These are phyloP conservation scores for Xylaria sp. DNA, from an alignment of 2,329 filamentous ascomycete species.

Conservation along the genomic window DNA sequence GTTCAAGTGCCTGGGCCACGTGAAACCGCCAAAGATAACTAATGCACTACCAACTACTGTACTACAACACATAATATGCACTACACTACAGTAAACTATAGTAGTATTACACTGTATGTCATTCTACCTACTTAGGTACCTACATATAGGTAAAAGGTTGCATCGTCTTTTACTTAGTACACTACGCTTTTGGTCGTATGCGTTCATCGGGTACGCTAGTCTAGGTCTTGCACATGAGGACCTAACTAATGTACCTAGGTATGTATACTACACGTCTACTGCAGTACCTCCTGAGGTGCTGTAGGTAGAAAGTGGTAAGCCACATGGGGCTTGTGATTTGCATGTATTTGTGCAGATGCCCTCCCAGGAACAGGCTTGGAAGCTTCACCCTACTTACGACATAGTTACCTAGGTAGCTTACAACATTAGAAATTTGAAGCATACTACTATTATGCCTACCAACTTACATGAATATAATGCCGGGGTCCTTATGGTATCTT, in stretches of 20 bases:
- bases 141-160: too few species aligned
- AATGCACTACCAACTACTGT: too few species aligned
- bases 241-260: not conserved
- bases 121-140: too few species aligned
- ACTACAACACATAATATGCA: not conserved
- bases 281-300: not conserved
- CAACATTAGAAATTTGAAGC: too few species aligned
- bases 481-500: too few species aligned
- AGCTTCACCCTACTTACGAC: too few species aligned
- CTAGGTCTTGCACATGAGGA: not conserved
- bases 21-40: slow-evolving; percentile 1
- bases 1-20: not conserved
- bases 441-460: too few species aligned
- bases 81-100: not conserved
- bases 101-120: slow-evolving; percentile 7
- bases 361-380: too few species aligned
- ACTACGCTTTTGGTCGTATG: not conserved
- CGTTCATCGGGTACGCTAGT: slow-evolving; percentile 8
- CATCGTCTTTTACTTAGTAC: slow-evolving; percentile 4
- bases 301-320: slow-evolving; percentile 12
- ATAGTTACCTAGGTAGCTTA: too few species aligned
- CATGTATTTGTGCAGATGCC: not conserved
- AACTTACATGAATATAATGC: too few species aligned
- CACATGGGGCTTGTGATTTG: slow-evolving; percentile 19
- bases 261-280: too few species aligned